A percentile compares a stretch with the other conserved stretches of the same genome.
These are phyloP conservation scores for Pleurotus cornucopiae DNA, from an alignment of 768 basidiomycete species.

Conservation along the genomic window DNA sequence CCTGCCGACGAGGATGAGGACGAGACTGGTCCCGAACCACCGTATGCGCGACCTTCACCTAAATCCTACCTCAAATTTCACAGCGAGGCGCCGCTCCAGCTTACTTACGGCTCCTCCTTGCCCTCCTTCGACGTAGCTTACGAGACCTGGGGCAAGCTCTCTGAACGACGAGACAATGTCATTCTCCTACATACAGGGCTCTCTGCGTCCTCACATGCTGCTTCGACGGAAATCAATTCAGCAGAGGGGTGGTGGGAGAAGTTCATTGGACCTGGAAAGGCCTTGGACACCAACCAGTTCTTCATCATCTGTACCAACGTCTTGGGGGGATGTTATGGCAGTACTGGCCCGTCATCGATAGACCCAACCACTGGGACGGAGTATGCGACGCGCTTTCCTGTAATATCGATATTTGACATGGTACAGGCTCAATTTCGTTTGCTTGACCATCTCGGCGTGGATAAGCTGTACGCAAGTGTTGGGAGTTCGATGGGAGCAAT, in stretches of 20 bases:
- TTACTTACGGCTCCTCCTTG: slow-evolving; percentile 52
- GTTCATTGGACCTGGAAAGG: slow-evolving; percentile 93
- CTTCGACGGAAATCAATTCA: slow-evolving; percentile 71
- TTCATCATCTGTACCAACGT: slow-evolving; percentile 97
- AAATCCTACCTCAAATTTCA: slow-evolving; percentile 68
- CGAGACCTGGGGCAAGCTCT: slow-evolving; percentile 96
- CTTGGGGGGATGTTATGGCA: slow-evolving; percentile 95
- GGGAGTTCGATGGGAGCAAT: slow-evolving; percentile 97
- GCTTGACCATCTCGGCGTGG: slow-evolving; percentile 78
- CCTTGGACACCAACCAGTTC: slow-evolving; percentile 89
- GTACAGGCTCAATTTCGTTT: slow-evolving; percentile 87
- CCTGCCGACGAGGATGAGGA: not conserved
- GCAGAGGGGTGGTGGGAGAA: slow-evolving; percentile 97
- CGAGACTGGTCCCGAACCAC: slow-evolving; percentile 72
- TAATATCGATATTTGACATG: slow-evolving; percentile 96
- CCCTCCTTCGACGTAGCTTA: slow-evolving; percentile 86
- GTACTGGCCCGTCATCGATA: slow-evolving; percentile 87
- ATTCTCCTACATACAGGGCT: slow-evolving; percentile 96
- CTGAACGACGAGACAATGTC: slow-evolving; percentile 73
- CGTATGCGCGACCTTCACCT: slow-evolving; percentile 78
- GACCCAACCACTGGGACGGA: slow-evolving; percentile 63
- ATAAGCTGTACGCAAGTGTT: slow-evolving; percentile 88
- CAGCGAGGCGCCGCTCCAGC: slow-evolving; percentile 55
- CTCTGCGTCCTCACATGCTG: slow-evolving; percentile 93
- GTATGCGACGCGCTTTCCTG: slow-evolving; percentile 89